Conservation (phyloP, 768 basidiomycete genomes). For the Stropharia rugosoannulata region DNA sequence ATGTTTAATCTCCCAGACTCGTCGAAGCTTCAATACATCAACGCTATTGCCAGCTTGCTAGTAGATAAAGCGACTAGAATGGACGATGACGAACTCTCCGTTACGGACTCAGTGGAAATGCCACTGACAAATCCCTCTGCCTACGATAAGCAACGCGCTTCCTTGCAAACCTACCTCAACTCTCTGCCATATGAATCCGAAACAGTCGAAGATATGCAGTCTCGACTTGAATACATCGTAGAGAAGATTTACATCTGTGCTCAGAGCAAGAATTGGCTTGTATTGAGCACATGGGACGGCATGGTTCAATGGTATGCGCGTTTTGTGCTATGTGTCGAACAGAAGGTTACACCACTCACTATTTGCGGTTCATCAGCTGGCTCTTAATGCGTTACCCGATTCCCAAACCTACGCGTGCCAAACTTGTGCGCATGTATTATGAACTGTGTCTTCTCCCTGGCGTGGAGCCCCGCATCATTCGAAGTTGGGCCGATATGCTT, state of each 20-base stretch:
- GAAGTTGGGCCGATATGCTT: constrained; percentile 80
- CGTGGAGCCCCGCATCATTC: constrained; percentile 66
- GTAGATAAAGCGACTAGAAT: constrained; percentile 26
- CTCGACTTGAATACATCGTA: constrained; percentile 66
- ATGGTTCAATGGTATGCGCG: constrained; percentile 68
- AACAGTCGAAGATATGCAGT: constrained; percentile 67
- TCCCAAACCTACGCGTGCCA: constrained; percentile 63
- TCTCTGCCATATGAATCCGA: constrained; percentile 76
- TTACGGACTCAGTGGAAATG: constrained; percentile 36
- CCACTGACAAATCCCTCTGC: constrained; percentile 36
- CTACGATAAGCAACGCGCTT: constrained; percentile 56
- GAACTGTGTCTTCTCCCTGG: constrained; percentile 78
- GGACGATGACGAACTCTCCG: constrained; percentile 60
- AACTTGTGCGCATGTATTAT: constrained; percentile 74
- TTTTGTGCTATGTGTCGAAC: constrained; percentile 16
- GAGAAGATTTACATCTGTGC: constrained; percentile 68
- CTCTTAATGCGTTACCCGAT: constrained; percentile 80
- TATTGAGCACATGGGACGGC: constrained; percentile 76
- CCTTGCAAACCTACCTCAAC: constrained; percentile 65
- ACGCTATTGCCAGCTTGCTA: not conserved
- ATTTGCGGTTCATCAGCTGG: constrained; percentile 50
- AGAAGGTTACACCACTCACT: not conserved
- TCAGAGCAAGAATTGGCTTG: constrained; percentile 74
- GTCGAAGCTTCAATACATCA: constrained; percentile 8
- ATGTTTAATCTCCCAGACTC: constrained; percentile 10